Conservation (phyloP, 2,329 filamentous ascomycete species). For the Magnaporthiopsis poae region DNA sequence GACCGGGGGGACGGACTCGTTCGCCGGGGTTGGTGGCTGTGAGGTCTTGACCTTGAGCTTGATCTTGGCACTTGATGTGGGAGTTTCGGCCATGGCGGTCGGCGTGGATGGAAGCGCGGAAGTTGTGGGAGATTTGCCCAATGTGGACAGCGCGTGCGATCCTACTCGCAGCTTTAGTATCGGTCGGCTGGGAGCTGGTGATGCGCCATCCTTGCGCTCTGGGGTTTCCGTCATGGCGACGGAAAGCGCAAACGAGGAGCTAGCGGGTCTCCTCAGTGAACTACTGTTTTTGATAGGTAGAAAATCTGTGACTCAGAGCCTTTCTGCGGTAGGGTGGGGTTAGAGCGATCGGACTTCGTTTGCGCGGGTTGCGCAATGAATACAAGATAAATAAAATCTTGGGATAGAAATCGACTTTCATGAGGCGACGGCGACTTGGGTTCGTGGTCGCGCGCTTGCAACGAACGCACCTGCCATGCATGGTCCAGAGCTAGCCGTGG, state of each 20-base stretch:
- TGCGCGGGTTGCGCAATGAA: not conserved
- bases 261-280: not conserved
- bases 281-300: not conserved
- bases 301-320: not conserved
- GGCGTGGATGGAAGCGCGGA: not conserved
- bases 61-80: slow-evolving; percentile 17
- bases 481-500: no score
- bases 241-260: not conserved
- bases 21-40: slow-evolving; percentile 21
- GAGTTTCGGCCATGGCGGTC: slow-evolving; percentile 9
- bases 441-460: not conserved
- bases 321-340: not conserved
- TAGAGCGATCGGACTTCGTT: not conserved
- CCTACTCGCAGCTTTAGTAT: slow-evolving; percentile 3
- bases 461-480: not conserved
- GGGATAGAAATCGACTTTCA: not conserved
- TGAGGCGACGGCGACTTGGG: not conserved
- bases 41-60: slow-evolving; percentile 19
- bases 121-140: not conserved
- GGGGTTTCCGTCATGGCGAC: not conserved
- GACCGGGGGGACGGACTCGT: slow-evolving; percentile 20
- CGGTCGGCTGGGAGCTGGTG: not conserved
- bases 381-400: not conserved
- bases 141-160: not conserved
- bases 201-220: not conserved